A percentile compares a stretch with the other conserved stretches of the same genome.
Evolutionary conservation across 495 filamentous ascomycete species (phyloP).

Genomic region (Trichoderma reesei): DNA sequence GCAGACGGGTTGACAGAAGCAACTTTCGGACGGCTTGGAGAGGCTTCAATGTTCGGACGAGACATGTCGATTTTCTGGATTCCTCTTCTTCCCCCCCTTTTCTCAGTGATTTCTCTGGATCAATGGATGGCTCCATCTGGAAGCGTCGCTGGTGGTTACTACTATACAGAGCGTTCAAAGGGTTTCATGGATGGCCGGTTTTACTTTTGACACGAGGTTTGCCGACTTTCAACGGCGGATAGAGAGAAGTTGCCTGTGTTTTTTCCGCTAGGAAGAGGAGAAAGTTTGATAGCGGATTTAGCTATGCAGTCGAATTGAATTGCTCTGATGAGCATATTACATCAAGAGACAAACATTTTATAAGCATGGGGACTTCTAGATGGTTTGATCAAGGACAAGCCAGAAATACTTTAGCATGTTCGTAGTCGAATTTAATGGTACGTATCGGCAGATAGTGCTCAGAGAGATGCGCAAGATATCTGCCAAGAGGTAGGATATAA

Average conservation of each 20-base stretch:
- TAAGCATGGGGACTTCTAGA: too few species aligned
- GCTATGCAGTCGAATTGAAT: background rate
- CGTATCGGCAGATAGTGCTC: background rate
- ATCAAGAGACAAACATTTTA: too few species aligned
- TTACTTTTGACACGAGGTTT: background rate
- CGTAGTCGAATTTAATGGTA: conserved; percentile 1
- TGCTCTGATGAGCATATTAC: background rate
- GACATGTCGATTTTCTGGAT: background rate
- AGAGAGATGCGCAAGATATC: too few species aligned
- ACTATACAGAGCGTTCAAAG: too few species aligned
- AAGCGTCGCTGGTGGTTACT: too few species aligned
- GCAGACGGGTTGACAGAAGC: background rate
- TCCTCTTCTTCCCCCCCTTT: too few species aligned
- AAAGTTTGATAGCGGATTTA: background rate
- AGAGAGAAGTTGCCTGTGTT: background rate
- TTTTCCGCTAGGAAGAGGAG: background rate
- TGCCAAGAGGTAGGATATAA: background rate
- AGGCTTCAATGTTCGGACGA: too few species aligned
- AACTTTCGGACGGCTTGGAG: background rate
- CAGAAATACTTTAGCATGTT: too few species aligned
- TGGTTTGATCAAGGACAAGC: too few species aligned
- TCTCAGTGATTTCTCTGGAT: too few species aligned
- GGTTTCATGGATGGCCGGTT: background rate
- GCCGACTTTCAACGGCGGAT: background rate
- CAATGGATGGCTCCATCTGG: too few species aligned